Evolutionary conservation across 1,139 yeast genomes (phyloP).

Genomic region (Diutina scorzettiae): DNA sequence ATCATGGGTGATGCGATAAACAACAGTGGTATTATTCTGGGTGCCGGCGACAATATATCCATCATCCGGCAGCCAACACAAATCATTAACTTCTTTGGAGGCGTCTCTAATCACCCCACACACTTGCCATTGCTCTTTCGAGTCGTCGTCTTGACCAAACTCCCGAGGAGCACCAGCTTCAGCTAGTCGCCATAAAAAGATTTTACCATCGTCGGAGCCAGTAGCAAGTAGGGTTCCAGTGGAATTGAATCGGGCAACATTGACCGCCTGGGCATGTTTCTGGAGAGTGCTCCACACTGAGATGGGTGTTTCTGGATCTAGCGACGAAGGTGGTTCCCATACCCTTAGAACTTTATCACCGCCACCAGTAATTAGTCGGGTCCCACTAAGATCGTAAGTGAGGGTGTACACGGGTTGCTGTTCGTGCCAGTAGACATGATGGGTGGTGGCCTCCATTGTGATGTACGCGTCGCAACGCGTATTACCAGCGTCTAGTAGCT

Average conservation of each 20-base stretch:
- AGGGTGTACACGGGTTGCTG: constrained; percentile 76
- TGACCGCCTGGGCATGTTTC: constrained; percentile 92
- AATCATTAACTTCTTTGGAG: constrained; percentile 61
- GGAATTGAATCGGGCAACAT: constrained; percentile 73
- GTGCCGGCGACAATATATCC: constrained; percentile 73
- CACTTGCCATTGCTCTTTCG: constrained; percentile 67
- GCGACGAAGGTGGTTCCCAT: constrained; percentile 24
- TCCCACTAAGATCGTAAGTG: constrained; percentile 50
- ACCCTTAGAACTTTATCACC: constrained; percentile 85
- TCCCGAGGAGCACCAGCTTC: constrained; percentile 38
- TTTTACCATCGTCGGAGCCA: constrained; percentile 91
- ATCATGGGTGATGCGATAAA: constrained; percentile 34
- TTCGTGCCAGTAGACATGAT: constrained; percentile 75
- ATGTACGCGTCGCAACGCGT: background rate
- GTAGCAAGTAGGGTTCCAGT: constrained; percentile 61
- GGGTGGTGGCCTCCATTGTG: constrained; percentile 44
- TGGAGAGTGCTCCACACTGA: constrained; percentile 65
- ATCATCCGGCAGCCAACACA: constrained; percentile 85
- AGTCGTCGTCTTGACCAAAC: constrained; percentile 37
- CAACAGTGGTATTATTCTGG: constrained; percentile 74
- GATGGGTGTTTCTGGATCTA: constrained; percentile 18
- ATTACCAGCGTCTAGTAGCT: background rate
- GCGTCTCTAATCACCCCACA: background rate
- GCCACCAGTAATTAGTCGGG: constrained; percentile 76
- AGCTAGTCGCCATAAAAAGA: constrained; percentile 64